phyloP scores from a whole-genome alignment of 2,329 filamentous ascomycete species.

The Aspergillus sclerotialis region DNA sequence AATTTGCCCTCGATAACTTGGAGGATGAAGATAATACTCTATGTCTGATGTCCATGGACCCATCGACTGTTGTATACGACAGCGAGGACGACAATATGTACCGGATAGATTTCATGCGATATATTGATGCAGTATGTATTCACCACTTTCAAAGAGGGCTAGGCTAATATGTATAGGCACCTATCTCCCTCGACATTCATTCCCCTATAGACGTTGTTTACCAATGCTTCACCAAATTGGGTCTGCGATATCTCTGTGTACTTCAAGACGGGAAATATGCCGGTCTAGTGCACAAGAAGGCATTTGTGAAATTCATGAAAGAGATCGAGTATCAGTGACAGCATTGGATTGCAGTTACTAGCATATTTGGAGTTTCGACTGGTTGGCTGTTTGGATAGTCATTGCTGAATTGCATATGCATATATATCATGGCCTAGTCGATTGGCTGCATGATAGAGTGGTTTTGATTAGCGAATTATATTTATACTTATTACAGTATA shows the following conservation, averaged over 20 bases:
- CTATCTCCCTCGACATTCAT: conserved; percentile 77
- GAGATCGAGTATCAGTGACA: conserved; percentile 55
- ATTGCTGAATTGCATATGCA: background rate
- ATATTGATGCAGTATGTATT: conserved; percentile 70
- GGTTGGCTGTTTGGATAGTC: conserved; percentile 1
- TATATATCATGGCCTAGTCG: no score
- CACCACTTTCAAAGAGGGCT: background rate
- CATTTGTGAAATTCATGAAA: conserved; percentile 89
- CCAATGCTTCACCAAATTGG: conserved; percentile 92
- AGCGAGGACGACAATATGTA: conserved; percentile 53
- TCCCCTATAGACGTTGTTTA: conserved; percentile 93
- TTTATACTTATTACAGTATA: background rate
- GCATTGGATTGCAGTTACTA: conserved; percentile 3
- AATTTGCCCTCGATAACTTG: conserved; percentile 83
- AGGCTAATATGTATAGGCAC: conserved; percentile 50
- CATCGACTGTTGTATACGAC: conserved; percentile 51
- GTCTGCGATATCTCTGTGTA: conserved; percentile 86
- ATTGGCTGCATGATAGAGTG: conserved; percentile 1
- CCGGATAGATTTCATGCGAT: conserved; percentile 80
- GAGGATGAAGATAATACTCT: conserved; percentile 62
- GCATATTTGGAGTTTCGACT: background rate
- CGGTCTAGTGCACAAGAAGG: conserved; percentile 95
- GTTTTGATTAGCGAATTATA: conserved; percentile 9
- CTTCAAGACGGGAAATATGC: conserved; percentile 76
- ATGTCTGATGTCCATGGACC: conserved; percentile 71